A percentile compares a stretch with the other conserved stretches of the same genome.
phyloP scores from a whole-genome alignment of 768 basidiomycete genomes.

The Gelatoporia subvermispora region DNA sequence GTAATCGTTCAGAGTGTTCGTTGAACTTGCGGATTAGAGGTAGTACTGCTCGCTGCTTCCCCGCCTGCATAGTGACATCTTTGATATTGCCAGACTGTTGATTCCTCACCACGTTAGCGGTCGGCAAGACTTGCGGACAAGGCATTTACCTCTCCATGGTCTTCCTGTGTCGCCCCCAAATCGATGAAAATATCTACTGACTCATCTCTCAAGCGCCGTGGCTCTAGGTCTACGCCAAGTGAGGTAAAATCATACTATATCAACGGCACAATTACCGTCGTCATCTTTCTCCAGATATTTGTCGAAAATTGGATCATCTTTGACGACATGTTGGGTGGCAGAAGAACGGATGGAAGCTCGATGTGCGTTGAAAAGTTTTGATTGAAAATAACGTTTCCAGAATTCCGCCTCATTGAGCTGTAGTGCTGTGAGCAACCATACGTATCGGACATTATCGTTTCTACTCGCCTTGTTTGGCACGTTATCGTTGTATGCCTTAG shows the following conservation, averaged over 20 bases:
- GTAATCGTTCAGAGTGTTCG: constrained; percentile 87
- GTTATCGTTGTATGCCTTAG: constrained; percentile 87
- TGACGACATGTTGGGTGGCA: constrained; percentile 77
- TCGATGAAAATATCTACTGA: constrained; percentile 76
- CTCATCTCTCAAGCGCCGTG: constrained; percentile 61
- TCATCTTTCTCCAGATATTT: constrained; percentile 95
- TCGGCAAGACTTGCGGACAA: not conserved
- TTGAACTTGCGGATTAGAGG: constrained; percentile 97
- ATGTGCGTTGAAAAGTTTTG: constrained; percentile 92
- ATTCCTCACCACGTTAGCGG: not conserved
- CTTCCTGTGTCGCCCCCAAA: constrained; percentile 83
- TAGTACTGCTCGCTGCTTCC: constrained; percentile 78
- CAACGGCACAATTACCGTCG: constrained; percentile 57
- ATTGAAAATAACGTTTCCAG: constrained; percentile 96
- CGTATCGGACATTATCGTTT: no score
- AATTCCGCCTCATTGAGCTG: constrained; percentile 90
- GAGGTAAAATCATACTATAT: constrained; percentile 4
- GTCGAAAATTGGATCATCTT: constrained; percentile 92
- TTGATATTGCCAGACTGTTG: constrained; percentile 79
- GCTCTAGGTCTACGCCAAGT: constrained; percentile 62
- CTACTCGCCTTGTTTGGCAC: no score
- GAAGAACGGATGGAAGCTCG: constrained; percentile 88
- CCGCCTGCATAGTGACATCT: constrained; percentile 95
- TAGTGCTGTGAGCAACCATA: not conserved
- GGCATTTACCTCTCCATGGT: constrained; percentile 74